Evolutionary conservation across 1,284 basidiomycete species (phyloP), one percentile per base, ranked within the genome.

Genomic region (Amylostereum chailletii): DNA sequence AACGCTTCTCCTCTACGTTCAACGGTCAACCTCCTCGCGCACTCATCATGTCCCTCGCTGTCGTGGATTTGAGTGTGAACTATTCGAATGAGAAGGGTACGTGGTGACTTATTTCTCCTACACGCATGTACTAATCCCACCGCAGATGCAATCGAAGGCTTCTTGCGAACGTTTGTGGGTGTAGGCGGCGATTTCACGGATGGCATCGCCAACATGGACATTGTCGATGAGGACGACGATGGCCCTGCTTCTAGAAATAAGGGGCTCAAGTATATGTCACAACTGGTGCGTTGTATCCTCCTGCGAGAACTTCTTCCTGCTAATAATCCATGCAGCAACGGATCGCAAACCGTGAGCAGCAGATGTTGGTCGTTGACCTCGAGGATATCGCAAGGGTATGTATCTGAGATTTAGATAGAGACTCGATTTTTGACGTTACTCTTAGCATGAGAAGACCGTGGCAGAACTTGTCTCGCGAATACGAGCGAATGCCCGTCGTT

Each of bases 321-420:
- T 39, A 44, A 38, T 48, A 42, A 31, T 54, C 55, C 27, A 27
- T 57, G 19, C 52, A 94, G 89, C 90, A 94, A 86, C 77, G 77
- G 48, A 87, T 99, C 53, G 90, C 94, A 46, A 96, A 99, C 67
- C 81, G 95, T 42, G 88, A 95, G 53, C 89, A 94, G 62, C 81
- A 90, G 56, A 86, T 86, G 76, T 72, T 94, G 11, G 71, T 82
- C 41, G 79, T 94, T 56, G 88, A 92, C 55, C 66, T 94, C 32
- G 88, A 92, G 62, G 91, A 94, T 63, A 70, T 94, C 31, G 71
- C 75, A 51, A 74, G 77, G 58, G 88, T 83, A 58, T 56, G 76
- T 55, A 46, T 45, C 30, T 50, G 51, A 34, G 32, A 50, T 31
- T 11, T 26, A 8, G 49, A 41, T 40, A 39, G 50, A 7, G 44